Percentiles rank a stretch among this genome's conserved stretches.
Evolutionary conservation across 768 basidiomycete genomes (phyloP).

Genomic region (Tricholoma flavovirens): DNA sequence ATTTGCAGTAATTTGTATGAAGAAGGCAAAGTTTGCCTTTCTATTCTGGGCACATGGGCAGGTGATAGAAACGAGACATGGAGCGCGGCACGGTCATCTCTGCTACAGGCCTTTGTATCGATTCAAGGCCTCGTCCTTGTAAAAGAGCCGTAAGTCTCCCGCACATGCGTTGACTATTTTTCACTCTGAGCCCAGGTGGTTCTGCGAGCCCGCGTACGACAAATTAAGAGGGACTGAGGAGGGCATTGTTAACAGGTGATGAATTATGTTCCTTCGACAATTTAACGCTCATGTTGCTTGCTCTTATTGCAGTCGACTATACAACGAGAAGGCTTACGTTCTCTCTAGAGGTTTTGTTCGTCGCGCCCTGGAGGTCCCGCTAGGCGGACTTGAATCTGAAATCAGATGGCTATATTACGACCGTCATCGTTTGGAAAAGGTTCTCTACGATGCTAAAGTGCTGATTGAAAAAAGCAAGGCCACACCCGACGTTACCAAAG

Average conservation of each 20-base stretch:
- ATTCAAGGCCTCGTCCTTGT: conserved; percentile 93
- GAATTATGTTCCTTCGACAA: not conserved
- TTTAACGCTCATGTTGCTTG: conserved; percentile 5
- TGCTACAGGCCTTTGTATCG: conserved; percentile 89
- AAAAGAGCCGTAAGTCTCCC: conserved; percentile 72
- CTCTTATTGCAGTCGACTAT: conserved; percentile 62
- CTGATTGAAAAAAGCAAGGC: conserved; percentile 65
- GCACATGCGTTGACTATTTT: not conserved
- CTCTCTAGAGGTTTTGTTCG: conserved; percentile 85
- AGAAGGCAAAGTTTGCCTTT: conserved; percentile 92
- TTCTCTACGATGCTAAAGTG: conserved; percentile 53
- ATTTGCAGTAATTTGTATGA: conserved; percentile 77
- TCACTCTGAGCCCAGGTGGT: conserved; percentile 50
- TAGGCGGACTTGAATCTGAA: conserved; percentile 65
- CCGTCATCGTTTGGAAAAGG: conserved; percentile 59
- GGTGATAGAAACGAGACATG: conserved; percentile 87
- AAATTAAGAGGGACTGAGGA: conserved; percentile 88
- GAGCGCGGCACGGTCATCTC: conserved; percentile 77
- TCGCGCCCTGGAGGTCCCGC: conserved; percentile 80
- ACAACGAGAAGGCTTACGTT: conserved; percentile 91
- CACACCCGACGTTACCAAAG: conserved; percentile 21
- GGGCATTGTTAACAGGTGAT: conserved; percentile 78
- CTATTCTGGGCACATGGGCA: conserved; percentile 87
- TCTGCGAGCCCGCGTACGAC: conserved; percentile 90
- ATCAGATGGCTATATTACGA: conserved; percentile 69